Conservation (phyloP, 148 eudicot species). For the Arctostaphylos glauca region DNA sequence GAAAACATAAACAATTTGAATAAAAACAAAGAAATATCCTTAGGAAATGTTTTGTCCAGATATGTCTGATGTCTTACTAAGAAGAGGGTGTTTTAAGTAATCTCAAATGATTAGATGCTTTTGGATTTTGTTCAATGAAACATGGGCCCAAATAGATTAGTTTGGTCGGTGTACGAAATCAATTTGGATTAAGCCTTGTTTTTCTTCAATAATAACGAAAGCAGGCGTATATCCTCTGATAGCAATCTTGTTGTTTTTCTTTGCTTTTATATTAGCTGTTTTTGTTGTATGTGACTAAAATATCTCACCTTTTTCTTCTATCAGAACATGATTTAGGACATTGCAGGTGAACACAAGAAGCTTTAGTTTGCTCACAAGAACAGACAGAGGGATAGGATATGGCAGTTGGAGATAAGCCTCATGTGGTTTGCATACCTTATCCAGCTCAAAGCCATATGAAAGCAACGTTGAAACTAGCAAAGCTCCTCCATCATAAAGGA, state of each 20-base stretch:
- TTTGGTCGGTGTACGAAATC: background rate
- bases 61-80: background rate
- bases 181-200: background rate
- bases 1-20: too few relatives aligned
- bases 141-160: background rate
- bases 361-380: background rate
- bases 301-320: background rate
- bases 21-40: too few relatives aligned
- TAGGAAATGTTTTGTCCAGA: too few relatives aligned
- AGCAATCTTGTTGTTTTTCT: too few relatives aligned
- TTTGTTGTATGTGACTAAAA: background rate
- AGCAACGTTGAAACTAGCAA: conserved; percentile 11
- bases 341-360: background rate
- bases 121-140: background rate
- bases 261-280: too few relatives aligned
- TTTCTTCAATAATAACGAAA: background rate
- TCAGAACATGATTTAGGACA: background rate
- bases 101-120: background rate
- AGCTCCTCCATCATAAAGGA: conserved; percentile 17
- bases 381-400: background rate
- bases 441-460: conserved; percentile 30
- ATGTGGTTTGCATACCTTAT: conserved; percentile 18
- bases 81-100: background rate
- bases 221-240: too few relatives aligned
- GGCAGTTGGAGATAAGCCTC: background rate